Evolutionary conservation across 2,329 filamentous ascomycete species (phyloP).

Genomic region (Alternaria sp.): DNA sequence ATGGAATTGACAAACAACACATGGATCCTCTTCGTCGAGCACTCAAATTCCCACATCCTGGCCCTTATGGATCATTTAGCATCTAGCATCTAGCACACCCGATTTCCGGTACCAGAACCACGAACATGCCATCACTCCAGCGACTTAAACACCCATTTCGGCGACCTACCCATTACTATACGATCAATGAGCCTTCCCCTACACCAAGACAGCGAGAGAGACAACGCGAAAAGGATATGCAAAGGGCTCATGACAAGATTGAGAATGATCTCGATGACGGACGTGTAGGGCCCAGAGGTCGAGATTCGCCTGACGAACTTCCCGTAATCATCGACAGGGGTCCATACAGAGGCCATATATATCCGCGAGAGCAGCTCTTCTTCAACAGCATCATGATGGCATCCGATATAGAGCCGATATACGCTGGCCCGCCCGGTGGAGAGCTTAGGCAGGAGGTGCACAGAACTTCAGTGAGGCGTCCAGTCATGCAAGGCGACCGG

Average conservation of each 20-base stretch:
- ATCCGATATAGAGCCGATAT: constrained; percentile 16
- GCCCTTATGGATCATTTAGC: constrained; percentile 1
- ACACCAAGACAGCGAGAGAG: constrained; percentile 3
- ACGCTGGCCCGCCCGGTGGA: neutral
- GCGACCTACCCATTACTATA: constrained; percentile 11
- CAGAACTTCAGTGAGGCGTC: constrained; percentile 8
- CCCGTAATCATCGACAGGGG: constrained; percentile 28
- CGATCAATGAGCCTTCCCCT: constrained; percentile 1
- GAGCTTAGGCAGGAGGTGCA: constrained; percentile 16
- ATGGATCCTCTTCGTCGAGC: neutral
- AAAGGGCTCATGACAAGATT: constrained; percentile 5
- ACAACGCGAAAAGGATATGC: constrained; percentile 2
- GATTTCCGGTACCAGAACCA: neutral
- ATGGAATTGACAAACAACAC: constrained; percentile 15
- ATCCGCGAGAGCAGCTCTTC: constrained; percentile 25
- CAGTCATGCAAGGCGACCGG: neutral
- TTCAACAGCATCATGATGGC: constrained; percentile 35
- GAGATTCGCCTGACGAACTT: constrained; percentile 16
- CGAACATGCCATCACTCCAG: constrained; percentile 22
- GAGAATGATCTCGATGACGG: constrained; percentile 18
- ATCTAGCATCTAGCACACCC: neutral
- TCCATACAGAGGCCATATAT: constrained; percentile 20
- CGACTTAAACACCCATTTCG: constrained; percentile 25
- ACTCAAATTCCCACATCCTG: neutral
- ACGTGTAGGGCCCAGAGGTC: neutral